Percentiles rank a stretch among this genome's conserved stretches.
phyloP scores from a whole-genome alignment of 495 filamentous ascomycete genomes.

The Penicillium egyptiacum region DNA sequence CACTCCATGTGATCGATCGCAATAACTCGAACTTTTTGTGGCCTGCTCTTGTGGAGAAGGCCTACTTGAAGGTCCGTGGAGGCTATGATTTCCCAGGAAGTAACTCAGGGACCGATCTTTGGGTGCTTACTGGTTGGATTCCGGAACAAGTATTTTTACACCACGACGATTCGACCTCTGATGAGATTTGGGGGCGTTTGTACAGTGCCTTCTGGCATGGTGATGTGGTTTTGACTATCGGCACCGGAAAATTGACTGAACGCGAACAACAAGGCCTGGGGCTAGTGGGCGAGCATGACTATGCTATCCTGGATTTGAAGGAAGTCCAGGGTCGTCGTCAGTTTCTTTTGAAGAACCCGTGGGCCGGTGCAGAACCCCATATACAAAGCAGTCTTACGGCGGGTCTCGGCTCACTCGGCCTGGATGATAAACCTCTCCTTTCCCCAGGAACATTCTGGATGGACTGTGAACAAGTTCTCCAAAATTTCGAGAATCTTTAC shows the following conservation, averaged over 20 bases:
- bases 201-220: conserved; percentile 70
- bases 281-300: conserved; percentile 86
- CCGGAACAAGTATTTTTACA: conserved; percentile 94
- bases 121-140: conserved; percentile 91
- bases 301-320: conserved; percentile 82
- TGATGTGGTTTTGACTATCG: conserved; percentile 85
- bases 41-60: conserved; percentile 96
- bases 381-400: conserved; percentile 14
- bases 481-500: conserved; percentile 92
- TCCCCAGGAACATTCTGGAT: conserved; percentile 88
- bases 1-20: conserved; percentile 85
- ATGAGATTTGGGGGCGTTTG: conserved; percentile 76
- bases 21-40: conserved; percentile 74
- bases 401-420: conserved; percentile 12
- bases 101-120: conserved; percentile 92
- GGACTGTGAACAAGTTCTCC: conserved; percentile 75
- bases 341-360: conserved; percentile 92
- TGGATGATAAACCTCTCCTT: conserved; percentile 22
- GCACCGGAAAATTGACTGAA: conserved; percentile 75
- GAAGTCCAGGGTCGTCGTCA: conserved; percentile 60
- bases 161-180: conserved; percentile 70
- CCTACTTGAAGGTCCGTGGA: conserved; percentile 93
- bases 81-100: conserved; percentile 99
- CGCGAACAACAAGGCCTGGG: conserved; percentile 78
- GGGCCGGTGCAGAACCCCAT: conserved; percentile 67